These are phyloP conservation scores for Rhododendron mucronatum DNA, from an alignment of 148 eudicot genomes.

Conservation along the genomic window DNA sequence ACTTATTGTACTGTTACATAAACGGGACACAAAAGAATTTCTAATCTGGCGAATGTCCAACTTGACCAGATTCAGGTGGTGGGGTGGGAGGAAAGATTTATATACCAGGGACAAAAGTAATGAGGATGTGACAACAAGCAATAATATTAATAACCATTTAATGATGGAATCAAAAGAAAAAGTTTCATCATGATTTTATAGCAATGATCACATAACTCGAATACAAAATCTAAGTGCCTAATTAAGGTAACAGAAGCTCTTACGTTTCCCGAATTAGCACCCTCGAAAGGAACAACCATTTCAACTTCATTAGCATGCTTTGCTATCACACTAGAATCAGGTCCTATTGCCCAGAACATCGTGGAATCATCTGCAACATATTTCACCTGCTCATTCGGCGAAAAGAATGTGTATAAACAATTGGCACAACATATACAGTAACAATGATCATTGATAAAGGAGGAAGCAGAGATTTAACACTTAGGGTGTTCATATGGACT, in stretches of 20 bases:
- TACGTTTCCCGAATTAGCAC: constrained; percentile 70
- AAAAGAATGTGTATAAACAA: constrained; percentile 6
- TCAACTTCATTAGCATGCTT: constrained; percentile 67
- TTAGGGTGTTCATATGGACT: background rate
- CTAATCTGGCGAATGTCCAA: background rate
- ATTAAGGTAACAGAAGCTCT: background rate
- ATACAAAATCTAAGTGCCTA: background rate
- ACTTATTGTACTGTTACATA: background rate
- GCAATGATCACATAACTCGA: background rate
- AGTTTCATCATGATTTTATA: background rate
- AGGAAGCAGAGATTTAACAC: background rate
- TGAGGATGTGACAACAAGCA: background rate
- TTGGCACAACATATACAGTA: background rate
- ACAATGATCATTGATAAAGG: background rate
- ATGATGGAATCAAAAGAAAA: background rate
- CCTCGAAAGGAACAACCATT: constrained; percentile 88
- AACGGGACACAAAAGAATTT: background rate
- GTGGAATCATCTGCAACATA: constrained; percentile 80
- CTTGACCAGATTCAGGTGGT: background rate
- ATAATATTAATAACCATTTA: background rate
- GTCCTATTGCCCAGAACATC: constrained; percentile 87
- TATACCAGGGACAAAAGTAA: background rate
- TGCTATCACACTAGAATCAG: constrained; percentile 64
- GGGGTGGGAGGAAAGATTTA: background rate
- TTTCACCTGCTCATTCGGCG: constrained; percentile 45